These are phyloP conservation scores for Wolfiporia cocos DNA, from an alignment of 1,284 basidiomycete genomes.

Conservation along the genomic window DNA sequence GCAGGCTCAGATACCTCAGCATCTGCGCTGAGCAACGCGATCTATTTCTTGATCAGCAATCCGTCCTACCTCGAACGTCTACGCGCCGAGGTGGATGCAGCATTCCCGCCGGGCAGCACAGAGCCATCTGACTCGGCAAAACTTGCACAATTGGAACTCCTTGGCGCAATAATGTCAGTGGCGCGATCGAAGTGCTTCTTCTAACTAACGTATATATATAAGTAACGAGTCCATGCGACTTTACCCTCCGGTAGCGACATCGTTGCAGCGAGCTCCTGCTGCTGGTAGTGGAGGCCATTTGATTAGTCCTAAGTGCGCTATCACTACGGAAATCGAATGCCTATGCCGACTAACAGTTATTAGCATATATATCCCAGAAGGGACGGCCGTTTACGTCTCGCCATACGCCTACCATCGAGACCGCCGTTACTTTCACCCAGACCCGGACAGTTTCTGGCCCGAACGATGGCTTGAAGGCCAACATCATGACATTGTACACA, in stretches of 20 bases:
- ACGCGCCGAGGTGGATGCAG: conserved; percentile 42
- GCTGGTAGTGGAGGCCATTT: conserved; percentile 7
- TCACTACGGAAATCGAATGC: not conserved
- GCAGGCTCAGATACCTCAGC: conserved; percentile 51
- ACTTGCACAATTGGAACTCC: conserved; percentile 21
- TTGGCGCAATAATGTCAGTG: conserved; percentile 27
- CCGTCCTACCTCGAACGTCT: conserved; percentile 38
- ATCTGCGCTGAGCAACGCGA: conserved; percentile 36
- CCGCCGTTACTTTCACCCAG: conserved; percentile 10
- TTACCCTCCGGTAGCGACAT: conserved; percentile 44
- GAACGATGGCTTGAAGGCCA: conserved; percentile 16
- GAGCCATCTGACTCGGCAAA: conserved; percentile 17
- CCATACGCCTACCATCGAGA: conserved; percentile 18
- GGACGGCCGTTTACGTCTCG: conserved; percentile 21
- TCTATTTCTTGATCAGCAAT: conserved; percentile 41
- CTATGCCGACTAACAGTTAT: not conserved
- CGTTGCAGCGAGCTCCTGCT: conserved; percentile 38
- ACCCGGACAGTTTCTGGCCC: conserved; percentile 12
- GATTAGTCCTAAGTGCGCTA: not conserved
- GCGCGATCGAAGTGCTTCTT: not conserved
- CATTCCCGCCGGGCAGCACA: conserved; percentile 14
- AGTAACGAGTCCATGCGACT: conserved; percentile 58
- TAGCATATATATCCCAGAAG: conserved; percentile 17
- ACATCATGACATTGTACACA: conserved; percentile 1
- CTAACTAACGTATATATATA: not conserved